Evolutionary conservation across 2,329 filamentous ascomycete species (phyloP).

Genomic region (Neurospora crassa): DNA sequence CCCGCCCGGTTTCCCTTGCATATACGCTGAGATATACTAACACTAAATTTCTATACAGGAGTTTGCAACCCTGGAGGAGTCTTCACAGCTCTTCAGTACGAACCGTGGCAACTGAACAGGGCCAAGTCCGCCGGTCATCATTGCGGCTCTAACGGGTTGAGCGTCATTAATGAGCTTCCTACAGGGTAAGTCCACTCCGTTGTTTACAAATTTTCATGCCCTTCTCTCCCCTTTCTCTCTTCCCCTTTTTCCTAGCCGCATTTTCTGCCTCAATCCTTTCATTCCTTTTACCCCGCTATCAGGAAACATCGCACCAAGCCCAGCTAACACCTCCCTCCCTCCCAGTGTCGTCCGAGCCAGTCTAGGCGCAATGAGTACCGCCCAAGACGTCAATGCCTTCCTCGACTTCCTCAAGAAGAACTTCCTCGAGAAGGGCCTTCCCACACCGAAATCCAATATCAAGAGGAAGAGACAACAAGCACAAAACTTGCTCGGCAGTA

Average conservation of each 20-base stretch:
- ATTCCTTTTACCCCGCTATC: background rate
- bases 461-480: background rate
- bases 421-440: slow-evolving; percentile 22
- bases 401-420: slow-evolving; percentile 34
- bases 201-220: too few relatives aligned
- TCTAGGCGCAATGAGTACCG: slow-evolving; percentile 52
- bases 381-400: slow-evolving; percentile 41
- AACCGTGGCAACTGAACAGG: slow-evolving; percentile 42
- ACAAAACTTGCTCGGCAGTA: background rate
- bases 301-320: background rate
- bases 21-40: background rate
- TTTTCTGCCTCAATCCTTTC: too few relatives aligned
- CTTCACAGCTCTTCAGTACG: slow-evolving; percentile 38
- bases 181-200: slow-evolving; percentile 33
- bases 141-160: slow-evolving; percentile 42
- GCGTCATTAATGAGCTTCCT: slow-evolving; percentile 42
- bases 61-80: slow-evolving; percentile 40
- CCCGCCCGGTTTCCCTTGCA: background rate
- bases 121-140: slow-evolving; percentile 48
- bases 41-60: slow-evolving; percentile 20
- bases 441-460: background rate
- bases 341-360: slow-evolving; percentile 48
- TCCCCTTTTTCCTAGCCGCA: background rate
- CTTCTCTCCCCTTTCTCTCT: slow-evolving; percentile 1
- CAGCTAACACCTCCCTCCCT: background rate